Evolutionary conservation across 2,329 filamentous ascomycete species (phyloP).

Genomic region (Ophiostoma sp.): DNA sequence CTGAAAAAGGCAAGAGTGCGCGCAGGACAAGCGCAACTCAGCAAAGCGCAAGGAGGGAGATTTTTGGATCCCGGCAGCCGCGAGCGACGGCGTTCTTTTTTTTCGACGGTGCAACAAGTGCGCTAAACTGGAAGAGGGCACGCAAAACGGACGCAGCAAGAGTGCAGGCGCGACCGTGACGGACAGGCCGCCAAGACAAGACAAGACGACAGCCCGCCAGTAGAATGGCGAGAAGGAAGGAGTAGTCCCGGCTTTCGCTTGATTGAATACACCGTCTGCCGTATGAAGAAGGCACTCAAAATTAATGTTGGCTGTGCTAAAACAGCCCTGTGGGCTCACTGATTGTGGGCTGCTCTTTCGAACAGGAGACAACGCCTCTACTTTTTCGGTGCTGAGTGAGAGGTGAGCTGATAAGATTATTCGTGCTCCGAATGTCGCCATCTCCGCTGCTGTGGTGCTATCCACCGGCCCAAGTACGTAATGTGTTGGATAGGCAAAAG

Average conservation of each 20-base stretch:
- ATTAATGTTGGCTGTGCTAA: background rate
- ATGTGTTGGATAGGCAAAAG: background rate
- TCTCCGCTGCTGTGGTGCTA: constrained; percentile 20
- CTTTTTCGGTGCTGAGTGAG: background rate
- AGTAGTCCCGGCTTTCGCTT: background rate
- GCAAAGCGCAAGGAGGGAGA: background rate
- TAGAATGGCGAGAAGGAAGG: background rate
- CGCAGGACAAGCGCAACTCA: background rate
- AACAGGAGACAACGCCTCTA: background rate
- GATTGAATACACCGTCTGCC: background rate
- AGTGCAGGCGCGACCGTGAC: background rate
- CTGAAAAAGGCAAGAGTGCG: constrained; percentile 5
- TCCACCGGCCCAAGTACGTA: constrained; percentile 13
- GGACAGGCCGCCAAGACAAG: background rate
- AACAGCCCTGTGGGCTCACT: background rate
- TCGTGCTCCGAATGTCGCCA: constrained; percentile 23
- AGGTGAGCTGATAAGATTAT: constrained; percentile 9
- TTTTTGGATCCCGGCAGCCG: constrained; percentile 15
- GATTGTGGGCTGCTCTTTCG: background rate
- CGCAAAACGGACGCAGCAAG: background rate
- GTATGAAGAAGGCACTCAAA: background rate
- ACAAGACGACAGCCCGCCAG: background rate
- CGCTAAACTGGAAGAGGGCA: background rate
- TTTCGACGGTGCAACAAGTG: too few relatives aligned
- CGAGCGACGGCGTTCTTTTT: constrained; percentile 18